phyloP scores from a whole-genome alignment of 2,329 filamentous ascomycete genomes.

The Ceratocystis cubensis region DNA sequence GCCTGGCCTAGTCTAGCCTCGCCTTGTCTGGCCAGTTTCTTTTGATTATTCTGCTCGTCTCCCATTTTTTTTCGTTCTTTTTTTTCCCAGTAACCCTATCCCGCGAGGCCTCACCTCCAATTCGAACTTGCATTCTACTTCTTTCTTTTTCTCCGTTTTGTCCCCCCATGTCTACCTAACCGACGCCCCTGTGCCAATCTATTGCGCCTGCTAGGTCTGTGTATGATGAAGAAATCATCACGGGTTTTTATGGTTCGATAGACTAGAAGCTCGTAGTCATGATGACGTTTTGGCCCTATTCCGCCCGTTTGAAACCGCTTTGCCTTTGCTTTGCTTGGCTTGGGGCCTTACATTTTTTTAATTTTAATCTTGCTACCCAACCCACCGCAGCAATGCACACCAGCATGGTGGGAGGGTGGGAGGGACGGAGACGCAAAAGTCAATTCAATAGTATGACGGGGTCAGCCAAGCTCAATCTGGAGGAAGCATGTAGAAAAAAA shows the following conservation, averaged over 20 bases:
- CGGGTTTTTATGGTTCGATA: background rate
- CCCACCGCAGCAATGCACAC: background rate
- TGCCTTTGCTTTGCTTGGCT: conserved; percentile 2
- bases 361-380: background rate
- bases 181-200: background rate
- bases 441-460: background rate
- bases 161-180: background rate
- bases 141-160: background rate
- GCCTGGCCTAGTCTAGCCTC: background rate
- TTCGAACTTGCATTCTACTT: background rate
- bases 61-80: background rate
- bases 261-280: background rate
- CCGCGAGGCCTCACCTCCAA: background rate
- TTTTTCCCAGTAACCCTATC: background rate
- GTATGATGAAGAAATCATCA: background rate
- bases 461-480: background rate
- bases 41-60: no score
- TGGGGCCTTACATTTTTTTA: background rate
- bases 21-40: background rate
- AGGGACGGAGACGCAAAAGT: background rate
- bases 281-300: background rate
- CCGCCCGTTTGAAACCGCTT: background rate
- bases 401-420: background rate
- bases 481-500: background rate
- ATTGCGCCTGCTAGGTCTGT: no score